Evolutionary conservation across 768 basidiomycete genomes (phyloP).

Genomic region (Phlebiopsis flavidoalba): DNA sequence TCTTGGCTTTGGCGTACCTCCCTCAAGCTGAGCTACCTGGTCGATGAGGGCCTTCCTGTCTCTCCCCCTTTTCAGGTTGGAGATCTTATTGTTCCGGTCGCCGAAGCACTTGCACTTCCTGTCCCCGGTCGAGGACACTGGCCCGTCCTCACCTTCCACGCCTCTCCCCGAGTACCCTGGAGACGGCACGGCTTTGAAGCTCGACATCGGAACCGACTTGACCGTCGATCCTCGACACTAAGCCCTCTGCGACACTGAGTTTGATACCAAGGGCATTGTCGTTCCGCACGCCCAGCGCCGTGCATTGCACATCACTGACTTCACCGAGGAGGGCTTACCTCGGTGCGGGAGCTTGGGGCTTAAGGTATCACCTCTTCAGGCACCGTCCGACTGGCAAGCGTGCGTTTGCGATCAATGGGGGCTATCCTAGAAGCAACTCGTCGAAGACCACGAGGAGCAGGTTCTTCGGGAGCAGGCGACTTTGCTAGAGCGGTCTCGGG

Average conservation of each 20-base stretch:
- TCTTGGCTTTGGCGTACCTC: background rate
- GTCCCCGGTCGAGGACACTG: background rate
- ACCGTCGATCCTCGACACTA: background rate
- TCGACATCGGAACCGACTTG: background rate
- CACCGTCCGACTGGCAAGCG: background rate
- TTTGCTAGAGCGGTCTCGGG: background rate
- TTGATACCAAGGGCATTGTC: background rate
- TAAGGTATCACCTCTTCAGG: background rate
- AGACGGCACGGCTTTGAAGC: too few species aligned
- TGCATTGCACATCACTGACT: background rate
- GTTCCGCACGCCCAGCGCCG: background rate
- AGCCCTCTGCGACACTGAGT: background rate
- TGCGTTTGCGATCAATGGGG: background rate
- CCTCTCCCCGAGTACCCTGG: background rate
- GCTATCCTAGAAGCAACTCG: background rate
- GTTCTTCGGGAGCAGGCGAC: slow-evolving; percentile 1
- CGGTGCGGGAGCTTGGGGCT: background rate
- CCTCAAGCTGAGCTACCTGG: background rate
- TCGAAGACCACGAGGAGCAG: background rate
- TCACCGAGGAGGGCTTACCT: background rate
- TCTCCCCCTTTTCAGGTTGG: too few species aligned
- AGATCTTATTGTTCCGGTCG: too few species aligned
- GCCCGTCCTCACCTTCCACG: background rate
- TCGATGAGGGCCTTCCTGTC: too few species aligned
- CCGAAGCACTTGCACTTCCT: background rate